A percentile compares a stretch with the other conserved stretches of the same genome.
Conservation (phyloP, 257 asterid genomes). For the Mitragyna speciosa region DNA sequence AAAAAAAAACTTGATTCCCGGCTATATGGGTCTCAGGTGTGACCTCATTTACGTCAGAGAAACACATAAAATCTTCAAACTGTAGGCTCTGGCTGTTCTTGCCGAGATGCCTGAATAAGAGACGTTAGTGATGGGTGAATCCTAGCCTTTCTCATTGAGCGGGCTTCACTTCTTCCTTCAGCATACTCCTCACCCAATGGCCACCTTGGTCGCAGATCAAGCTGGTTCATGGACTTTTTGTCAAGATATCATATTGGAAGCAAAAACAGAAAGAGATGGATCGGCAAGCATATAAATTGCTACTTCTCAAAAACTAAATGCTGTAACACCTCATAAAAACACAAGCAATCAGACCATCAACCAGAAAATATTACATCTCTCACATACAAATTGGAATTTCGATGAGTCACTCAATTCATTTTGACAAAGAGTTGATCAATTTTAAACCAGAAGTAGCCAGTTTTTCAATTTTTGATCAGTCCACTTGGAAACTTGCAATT, state of each 20-base stretch:
- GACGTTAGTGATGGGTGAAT: conserved; percentile 95
- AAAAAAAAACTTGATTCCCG: background rate
- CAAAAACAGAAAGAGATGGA: background rate
- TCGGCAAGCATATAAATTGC: background rate
- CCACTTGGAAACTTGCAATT: background rate
- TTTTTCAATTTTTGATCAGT: background rate
- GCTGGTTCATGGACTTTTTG: conserved; percentile 42
- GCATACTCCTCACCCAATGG: conserved; percentile 88
- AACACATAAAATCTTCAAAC: background rate
- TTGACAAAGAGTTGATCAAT: background rate
- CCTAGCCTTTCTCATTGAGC: conserved; percentile 74
- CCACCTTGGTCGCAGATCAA: conserved; percentile 96
- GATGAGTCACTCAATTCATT: too few species aligned
- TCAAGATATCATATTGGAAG: background rate
- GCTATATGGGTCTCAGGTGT: background rate
- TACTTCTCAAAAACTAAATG: background rate
- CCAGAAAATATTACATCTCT: background rate
- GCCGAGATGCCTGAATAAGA: conserved; percentile 61
- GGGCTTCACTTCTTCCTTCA: conserved; percentile 89
- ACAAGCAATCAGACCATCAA: background rate
- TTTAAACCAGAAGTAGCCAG: background rate
- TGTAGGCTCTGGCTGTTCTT: conserved; percentile 28
- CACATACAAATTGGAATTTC: background rate
- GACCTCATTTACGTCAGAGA: background rate
- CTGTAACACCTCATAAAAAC: background rate